These are phyloP conservation scores for Aspergillus biplanus DNA, from an alignment of 495 filamentous ascomycete genomes.

Conservation along the genomic window DNA sequence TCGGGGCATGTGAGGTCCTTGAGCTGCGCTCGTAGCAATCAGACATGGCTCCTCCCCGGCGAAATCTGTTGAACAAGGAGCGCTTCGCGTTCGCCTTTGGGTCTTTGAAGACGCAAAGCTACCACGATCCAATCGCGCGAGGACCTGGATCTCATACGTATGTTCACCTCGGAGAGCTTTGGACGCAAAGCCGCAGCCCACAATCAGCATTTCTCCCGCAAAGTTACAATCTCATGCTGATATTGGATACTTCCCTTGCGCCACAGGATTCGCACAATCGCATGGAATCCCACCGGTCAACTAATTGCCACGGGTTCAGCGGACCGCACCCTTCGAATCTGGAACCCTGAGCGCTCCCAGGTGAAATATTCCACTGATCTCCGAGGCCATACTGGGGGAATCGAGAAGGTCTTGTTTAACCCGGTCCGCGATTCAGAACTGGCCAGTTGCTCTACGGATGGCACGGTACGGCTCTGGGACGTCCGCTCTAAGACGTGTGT, in stretches of 20 bases:
- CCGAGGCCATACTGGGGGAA: constrained; percentile 72
- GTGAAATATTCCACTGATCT: constrained; percentile 84
- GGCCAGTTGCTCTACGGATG: constrained; percentile 82
- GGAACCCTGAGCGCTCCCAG: constrained; percentile 87
- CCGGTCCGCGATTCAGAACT: constrained; percentile 86
- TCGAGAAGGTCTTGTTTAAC: constrained; percentile 91
- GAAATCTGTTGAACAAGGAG: constrained; percentile 64
- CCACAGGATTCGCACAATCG: constrained; percentile 68
- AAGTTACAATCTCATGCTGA: constrained; percentile 15
- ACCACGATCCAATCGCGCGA: constrained; percentile 60
- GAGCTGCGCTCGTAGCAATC: constrained; percentile 23
- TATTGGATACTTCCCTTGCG: constrained; percentile 14
- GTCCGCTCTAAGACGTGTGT: constrained; percentile 79
- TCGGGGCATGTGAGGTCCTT: constrained; percentile 24
- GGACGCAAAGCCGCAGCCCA: neutral
- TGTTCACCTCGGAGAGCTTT: constrained; percentile 22
- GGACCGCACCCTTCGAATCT: constrained; percentile 82
- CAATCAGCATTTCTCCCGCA: neutral
- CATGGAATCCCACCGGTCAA: constrained; percentile 87
- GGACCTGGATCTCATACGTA: constrained; percentile 58
- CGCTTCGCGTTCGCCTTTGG: constrained; percentile 62
- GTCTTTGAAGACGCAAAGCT: constrained; percentile 61
- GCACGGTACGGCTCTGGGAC: constrained; percentile 91
- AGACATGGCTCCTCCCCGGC: constrained; percentile 58
- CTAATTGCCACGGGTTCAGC: constrained; percentile 84